Evolutionary conservation across 164 flowering plant species (phyloP), one percentile per base, ranked within the genome.

Genomic region (Pachysandra terminalis): DNA sequence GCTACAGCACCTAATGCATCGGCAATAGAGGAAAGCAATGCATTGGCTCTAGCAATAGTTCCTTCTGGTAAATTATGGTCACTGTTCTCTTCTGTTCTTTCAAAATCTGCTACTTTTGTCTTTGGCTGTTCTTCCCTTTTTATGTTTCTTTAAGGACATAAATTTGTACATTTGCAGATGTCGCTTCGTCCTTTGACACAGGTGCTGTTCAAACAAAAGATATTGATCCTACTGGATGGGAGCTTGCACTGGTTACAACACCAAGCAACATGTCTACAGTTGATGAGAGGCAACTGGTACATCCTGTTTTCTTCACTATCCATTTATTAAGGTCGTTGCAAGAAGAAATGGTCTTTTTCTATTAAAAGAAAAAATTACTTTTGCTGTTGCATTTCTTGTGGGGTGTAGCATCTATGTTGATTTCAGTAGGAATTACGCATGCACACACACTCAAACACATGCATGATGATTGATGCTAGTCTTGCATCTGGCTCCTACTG

Each of bases 181-280:
- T 72, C 66, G 64, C 84, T 58, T 71, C 93, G 52, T 69, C 81
- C 48, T 75, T 74, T 67, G 76, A 74, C 55, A 69, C 90, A 65
- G 68, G 66, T 62, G 61, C 82, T 58, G 56, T 63, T 64, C 86
- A 79, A 76, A 69, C 82, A 53, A 88, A 78, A 59, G 90, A 78
- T 41, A 81, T 84, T 67, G 98, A 96, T 85, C 88, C 99, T 15
- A 79, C 91, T 69, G 99, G 97, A 56, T 96, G 99, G 99, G 99
- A 96, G 60, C 98, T 96, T 78, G 99, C 99, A n/a, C 81, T 96
- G 63, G 98, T 96, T 68, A 75, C 87, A 41, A 86, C 92, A 65
- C 92, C 99, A 26, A 88, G 96, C 77, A 82, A 86, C 66, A 75
- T 83, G 60, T 90, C 97, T 63, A 32, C 97, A 27, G 80, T 59